Conservation (phyloP, 768 basidiomycete genomes). For the Hemileccinum impolitum region DNA sequence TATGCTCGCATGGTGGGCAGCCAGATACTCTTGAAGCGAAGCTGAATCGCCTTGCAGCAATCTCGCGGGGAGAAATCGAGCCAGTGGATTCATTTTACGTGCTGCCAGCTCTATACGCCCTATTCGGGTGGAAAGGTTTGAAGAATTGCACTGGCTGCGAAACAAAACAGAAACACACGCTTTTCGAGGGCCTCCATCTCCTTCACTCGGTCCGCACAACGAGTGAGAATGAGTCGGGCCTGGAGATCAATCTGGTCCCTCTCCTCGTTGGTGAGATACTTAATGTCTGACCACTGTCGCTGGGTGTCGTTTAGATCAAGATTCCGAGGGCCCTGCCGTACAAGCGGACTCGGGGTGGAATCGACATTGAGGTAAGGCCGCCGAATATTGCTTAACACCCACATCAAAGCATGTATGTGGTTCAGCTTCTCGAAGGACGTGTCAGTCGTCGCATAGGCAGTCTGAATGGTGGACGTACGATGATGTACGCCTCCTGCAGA, state of each 20-base stretch:
- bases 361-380: conserved; percentile 86
- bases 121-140: conserved; percentile 29
- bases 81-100: conserved; percentile 59
- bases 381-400: conserved; percentile 73
- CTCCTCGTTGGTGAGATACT: conserved; percentile 82
- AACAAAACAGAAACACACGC: conserved; percentile 49
- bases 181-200: conserved; percentile 88
- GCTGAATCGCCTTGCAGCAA: conserved; percentile 57
- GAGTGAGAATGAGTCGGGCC: conserved; percentile 77
- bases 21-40: conserved; percentile 56
- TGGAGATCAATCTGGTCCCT: conserved; percentile 95
- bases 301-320: conserved; percentile 54
- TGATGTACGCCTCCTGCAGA: conserved; percentile 69
- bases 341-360: conserved; percentile 48
- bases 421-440: conserved; percentile 50
- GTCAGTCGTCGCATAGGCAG: background rate
- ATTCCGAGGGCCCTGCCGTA: conserved; percentile 47
- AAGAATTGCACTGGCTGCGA: conserved; percentile 13
- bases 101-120: conserved; percentile 67
- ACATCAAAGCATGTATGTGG: conserved; percentile 66
- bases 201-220: conserved; percentile 83
- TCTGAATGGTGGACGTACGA: conserved; percentile 40
- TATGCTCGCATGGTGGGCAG: conserved; percentile 91
- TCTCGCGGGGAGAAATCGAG: conserved; percentile 69
- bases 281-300: conserved; percentile 60